Evolutionary conservation across 495 filamentous ascomycete species (phyloP).

Genomic region (Terfezia boudieri): DNA sequence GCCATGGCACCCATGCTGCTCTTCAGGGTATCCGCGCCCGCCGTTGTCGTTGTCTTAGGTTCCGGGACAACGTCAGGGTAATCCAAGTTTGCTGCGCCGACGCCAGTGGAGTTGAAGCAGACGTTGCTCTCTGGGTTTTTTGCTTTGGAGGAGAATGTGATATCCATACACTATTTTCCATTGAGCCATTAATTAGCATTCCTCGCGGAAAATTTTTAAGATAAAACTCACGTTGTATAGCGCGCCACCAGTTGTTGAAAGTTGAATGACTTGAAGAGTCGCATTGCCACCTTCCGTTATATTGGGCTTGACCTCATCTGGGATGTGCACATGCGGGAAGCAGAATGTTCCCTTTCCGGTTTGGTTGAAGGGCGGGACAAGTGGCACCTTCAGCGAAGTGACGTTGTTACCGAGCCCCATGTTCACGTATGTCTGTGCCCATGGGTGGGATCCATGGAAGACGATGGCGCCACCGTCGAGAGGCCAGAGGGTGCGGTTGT

Average conservation of each 20-base stretch:
- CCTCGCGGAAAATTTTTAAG: no score
- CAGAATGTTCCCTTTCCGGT: conserved; percentile 41
- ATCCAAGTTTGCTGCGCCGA: conserved; percentile 8
- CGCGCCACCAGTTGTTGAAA: conserved; percentile 25
- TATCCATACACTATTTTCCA: conserved; percentile 34
- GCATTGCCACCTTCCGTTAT: conserved; percentile 29
- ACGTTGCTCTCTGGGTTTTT: conserved; percentile 19
- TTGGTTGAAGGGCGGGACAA: conserved; percentile 33
- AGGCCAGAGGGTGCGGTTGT: conserved; percentile 40
- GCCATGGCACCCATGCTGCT: no score
- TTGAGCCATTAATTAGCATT: not conserved
- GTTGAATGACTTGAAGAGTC: conserved; percentile 35
- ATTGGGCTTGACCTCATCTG: conserved; percentile 18
- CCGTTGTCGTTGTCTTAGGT: not conserved
- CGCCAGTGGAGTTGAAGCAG: conserved; percentile 29
- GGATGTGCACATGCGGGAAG: conserved; percentile 27
- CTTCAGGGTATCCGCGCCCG: not conserved
- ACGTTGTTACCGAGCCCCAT: conserved; percentile 35
- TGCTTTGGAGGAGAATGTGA: conserved; percentile 31
- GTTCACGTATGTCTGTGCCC: conserved; percentile 39
- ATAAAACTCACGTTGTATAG: conserved; percentile 40
- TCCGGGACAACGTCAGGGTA: not conserved
- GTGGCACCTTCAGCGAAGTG: conserved; percentile 36
- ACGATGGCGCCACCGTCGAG: conserved; percentile 31
- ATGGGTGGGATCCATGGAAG: conserved; percentile 30